A percentile compares a stretch with the other conserved stretches of the same genome.
phyloP scores from a whole-genome alignment of 2,329 filamentous ascomycete genomes.

The Akanthomyces lecanii region DNA sequence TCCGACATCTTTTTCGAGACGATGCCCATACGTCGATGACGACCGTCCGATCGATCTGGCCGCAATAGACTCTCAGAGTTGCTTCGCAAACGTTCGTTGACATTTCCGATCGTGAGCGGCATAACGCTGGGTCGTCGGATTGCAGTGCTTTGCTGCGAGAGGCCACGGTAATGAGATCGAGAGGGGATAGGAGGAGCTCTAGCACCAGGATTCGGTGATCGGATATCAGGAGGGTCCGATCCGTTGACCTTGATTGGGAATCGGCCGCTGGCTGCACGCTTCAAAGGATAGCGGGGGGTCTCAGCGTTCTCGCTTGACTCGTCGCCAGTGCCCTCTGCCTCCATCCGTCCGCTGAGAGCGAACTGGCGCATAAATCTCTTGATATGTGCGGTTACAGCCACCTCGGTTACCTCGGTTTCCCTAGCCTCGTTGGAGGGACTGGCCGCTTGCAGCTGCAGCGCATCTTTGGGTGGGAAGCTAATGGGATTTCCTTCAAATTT shows the following conservation, averaged over 20 bases:
- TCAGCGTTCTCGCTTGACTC: constrained; percentile 71
- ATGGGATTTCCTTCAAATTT: constrained; percentile 89
- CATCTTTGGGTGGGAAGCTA: constrained; percentile 69
- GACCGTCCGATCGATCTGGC: constrained; percentile 48
- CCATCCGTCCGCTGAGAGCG: constrained; percentile 47
- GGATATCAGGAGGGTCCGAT: constrained; percentile 61
- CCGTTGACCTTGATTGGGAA: constrained; percentile 71
- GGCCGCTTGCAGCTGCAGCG: constrained; percentile 55
- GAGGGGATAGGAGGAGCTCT: constrained; percentile 74
- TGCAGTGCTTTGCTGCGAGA: constrained; percentile 63
- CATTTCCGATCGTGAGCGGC: constrained; percentile 63
- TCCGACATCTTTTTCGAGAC: constrained; percentile 57
- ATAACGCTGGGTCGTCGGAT: constrained; percentile 69
- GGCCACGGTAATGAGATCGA: constrained; percentile 70
- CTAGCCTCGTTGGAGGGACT: constrained; percentile 52
- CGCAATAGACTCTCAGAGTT: constrained; percentile 60
- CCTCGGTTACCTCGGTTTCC: constrained; percentile 61
- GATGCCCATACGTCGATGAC: constrained; percentile 61
- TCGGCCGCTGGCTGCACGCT: constrained; percentile 59
- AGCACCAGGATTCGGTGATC: constrained; percentile 58
- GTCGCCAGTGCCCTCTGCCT: constrained; percentile 54
- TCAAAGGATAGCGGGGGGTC: constrained; percentile 67
- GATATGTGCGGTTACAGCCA: constrained; percentile 56
- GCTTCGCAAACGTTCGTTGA: constrained; percentile 63
- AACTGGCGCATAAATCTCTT: constrained; percentile 57